Conservation (phyloP, 805 yeast genomes). For the Wickerhamiella lipophila region DNA sequence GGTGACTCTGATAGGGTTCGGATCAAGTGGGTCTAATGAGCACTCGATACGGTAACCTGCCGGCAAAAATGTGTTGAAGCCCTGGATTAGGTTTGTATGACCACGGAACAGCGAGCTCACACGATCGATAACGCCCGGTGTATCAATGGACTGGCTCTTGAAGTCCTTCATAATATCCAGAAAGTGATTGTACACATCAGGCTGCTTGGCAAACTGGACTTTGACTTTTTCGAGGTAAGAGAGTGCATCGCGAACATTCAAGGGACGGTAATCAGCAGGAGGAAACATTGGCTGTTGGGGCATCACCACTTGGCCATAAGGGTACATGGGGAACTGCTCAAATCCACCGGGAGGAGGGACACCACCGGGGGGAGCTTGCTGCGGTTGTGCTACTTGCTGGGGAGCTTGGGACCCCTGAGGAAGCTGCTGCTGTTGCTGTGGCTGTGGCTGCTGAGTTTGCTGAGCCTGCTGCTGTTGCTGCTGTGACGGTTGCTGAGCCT, state of each 20-base stretch:
- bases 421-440: conserved; percentile 10
- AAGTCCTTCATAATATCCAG: conserved; percentile 98
- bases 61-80: conserved; percentile 93
- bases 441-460: conserved; percentile 1
- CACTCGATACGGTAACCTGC: conserved; percentile 92
- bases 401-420: conserved; percentile 6
- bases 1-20: conserved; percentile 83
- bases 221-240: conserved; percentile 93
- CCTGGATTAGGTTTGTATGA: conserved; percentile 84
- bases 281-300: conserved; percentile 20
- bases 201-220: conserved; percentile 78
- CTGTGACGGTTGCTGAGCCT: conserved; percentile 12
- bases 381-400: background rate
- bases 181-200: conserved; percentile 91
- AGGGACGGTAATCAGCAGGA: conserved; percentile 37
- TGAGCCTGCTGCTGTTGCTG: conserved; percentile 3
- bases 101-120: conserved; percentile 86
- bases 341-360: background rate
- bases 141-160: conserved; percentile 88
- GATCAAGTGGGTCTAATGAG: conserved; percentile 76
- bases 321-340: conserved; percentile 8
- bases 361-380: conserved; percentile 1
- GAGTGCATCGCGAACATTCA: conserved; percentile 92
- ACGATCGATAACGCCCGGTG: conserved; percentile 96
- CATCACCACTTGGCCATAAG: conserved; percentile 11